These are phyloP conservation scores for Simplicillium aogashimaense DNA, from an alignment of 2,329 filamentous ascomycete species.

Conservation along the genomic window DNA sequence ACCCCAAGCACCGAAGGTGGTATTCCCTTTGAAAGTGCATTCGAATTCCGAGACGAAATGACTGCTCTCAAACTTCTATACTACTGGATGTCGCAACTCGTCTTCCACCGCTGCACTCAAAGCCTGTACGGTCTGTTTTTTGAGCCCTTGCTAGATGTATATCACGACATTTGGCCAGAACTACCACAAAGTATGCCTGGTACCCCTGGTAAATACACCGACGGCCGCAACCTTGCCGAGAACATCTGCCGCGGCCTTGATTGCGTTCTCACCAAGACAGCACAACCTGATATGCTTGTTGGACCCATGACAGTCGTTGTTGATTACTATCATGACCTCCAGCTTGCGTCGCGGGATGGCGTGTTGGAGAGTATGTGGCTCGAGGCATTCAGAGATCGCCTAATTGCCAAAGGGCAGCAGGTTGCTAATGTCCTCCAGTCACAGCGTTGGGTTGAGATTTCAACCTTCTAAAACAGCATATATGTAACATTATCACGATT, in stretches of 20 bases:
- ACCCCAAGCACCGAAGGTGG: slow-evolving; percentile 15
- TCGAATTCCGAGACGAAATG: slow-evolving; percentile 32
- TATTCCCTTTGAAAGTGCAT: slow-evolving; percentile 34
- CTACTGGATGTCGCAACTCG: slow-evolving; percentile 42
- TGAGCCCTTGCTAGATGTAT: slow-evolving; percentile 30
- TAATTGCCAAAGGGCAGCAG: slow-evolving; percentile 29
- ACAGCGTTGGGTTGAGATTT: slow-evolving; percentile 28
- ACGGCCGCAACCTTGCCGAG: slow-evolving; percentile 32
- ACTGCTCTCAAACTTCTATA: slow-evolving; percentile 38
- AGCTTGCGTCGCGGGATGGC: slow-evolving; percentile 26
- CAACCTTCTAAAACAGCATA: slow-evolving; percentile 4
- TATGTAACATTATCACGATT: no score
- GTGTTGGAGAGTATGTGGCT: slow-evolving; percentile 38
- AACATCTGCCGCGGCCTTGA: slow-evolving; percentile 42
- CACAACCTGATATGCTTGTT: slow-evolving; percentile 35
- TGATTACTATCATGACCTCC: slow-evolving; percentile 30
- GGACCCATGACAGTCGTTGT: slow-evolving; percentile 31
- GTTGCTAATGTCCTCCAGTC: slow-evolving; percentile 27
- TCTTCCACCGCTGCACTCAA: slow-evolving; percentile 38
- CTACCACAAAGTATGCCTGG: slow-evolving; percentile 27
- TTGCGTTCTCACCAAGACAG: slow-evolving; percentile 29
- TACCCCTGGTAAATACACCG: slow-evolving; percentile 31
- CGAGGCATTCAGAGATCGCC: slow-evolving; percentile 28
- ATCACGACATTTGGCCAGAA: slow-evolving; percentile 26
- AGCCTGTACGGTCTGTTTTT: slow-evolving; percentile 32